Conservation (phyloP, 2,329 filamentous ascomycete species). For the Cephalotrichum gorgonifer region DNA sequence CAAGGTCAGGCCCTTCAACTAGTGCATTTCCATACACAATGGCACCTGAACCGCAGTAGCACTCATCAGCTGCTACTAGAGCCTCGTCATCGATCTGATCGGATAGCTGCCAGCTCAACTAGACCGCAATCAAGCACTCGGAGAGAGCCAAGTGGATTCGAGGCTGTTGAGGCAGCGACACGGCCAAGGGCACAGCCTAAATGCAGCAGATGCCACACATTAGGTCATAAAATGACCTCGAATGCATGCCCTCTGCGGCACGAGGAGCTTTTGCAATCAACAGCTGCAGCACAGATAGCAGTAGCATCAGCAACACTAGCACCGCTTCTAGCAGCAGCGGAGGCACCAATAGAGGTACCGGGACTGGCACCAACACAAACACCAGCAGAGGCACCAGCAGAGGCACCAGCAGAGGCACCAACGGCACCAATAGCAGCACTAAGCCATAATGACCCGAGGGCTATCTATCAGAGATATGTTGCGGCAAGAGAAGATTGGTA, state of each 20-base stretch:
- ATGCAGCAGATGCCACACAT: slow-evolving; percentile 9
- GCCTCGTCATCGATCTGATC: slow-evolving; percentile 7
- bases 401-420: neutral
- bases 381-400: neutral
- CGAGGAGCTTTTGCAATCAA: neutral
- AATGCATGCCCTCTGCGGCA: slow-evolving; percentile 2
- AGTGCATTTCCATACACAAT: slow-evolving; percentile 10
- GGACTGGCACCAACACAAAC: neutral
- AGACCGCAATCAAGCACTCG: slow-evolving; percentile 8
- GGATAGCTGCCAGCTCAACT: slow-evolving; percentile 3
- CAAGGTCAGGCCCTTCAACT: slow-evolving; percentile 7
- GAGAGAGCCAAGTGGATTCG: slow-evolving; percentile 8
- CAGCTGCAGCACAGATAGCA: neutral
- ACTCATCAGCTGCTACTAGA: slow-evolving; percentile 7
- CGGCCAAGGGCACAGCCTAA: slow-evolving; percentile 3
- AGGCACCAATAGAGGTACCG: no score
- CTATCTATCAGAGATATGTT: slow-evolving; percentile 12
- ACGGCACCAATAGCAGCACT: neutral
- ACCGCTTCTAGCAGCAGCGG: neutral
- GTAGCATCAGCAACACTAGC: neutral
- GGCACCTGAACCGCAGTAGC: slow-evolving; percentile 7
- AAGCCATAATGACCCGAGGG: slow-evolving; percentile 7
- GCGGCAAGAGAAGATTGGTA: slow-evolving; percentile 11
- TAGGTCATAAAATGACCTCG: slow-evolving; percentile 4
- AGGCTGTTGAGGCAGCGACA: slow-evolving; percentile 7